Base-by-base conservation (phyloP, 2,329 filamentous ascomycete genomes). In the Botrytis paeoniae region DNA sequence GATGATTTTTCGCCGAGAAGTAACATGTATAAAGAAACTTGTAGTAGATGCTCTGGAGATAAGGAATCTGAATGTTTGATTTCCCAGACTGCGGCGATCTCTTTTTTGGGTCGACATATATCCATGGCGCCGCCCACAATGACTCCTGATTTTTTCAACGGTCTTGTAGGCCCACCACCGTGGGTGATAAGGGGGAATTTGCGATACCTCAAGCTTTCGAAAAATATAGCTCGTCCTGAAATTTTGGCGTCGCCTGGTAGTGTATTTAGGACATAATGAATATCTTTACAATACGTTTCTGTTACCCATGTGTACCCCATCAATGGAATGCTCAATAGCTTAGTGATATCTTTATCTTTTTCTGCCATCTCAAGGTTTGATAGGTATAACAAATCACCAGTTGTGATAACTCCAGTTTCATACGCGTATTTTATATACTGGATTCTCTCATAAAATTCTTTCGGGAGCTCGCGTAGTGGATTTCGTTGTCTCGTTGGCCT, bases 21-120 rank as follows among this genome's bases (percentile, higher is more conserved):
- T 39, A 71, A 18, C 57, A 71, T 64, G n/a, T 71, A 71, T 25
- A 71, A 39, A 20, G 43, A 59, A 9, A 71, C 69, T 41, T 71
- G 69, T 20, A 71, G 35, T 22, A 64, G 35, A 20, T 71, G 59
- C 12, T 71, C 59, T 14, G 69, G 69, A 25, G 57, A 51, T 10
- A 71, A 45, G 8, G 69, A 63, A 51, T 64, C 32, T 16, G 69
- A 51, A 35, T 71, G 69, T 32, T 71, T 71, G 35, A 71, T 54
- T 41, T 71, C 69, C 69, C 69, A 71, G 12, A 64, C 59, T 6
- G 4, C 41, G 1, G 39, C 20, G 6, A 41, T 10, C 2, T 37
- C 43, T 18, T 16, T 39, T 41, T 51, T 39, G 14, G 69, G 60
- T n/a, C 60, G 59, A 41, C 57, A 64, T 22, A 71, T 71, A 64